Evolutionary conservation across 1,139 yeast species (phyloP).

Genomic region (Blastobotrys raffinosifermentans): DNA sequence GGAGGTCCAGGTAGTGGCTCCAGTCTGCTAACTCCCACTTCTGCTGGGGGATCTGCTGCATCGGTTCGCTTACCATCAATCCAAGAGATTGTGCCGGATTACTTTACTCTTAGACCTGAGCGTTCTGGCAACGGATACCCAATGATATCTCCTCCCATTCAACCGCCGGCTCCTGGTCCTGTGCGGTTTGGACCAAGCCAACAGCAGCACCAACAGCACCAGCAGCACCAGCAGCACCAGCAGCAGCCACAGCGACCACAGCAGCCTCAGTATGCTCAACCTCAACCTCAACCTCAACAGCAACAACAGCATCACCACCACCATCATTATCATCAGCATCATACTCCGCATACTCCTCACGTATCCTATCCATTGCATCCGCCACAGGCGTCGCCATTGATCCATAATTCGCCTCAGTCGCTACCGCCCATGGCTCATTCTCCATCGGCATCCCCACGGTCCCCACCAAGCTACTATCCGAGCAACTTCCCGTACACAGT

Average conservation of each 20-base stretch:
- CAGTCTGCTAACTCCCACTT: slow-evolving; percentile 2
- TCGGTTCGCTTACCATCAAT: slow-evolving; percentile 12
- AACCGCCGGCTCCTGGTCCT: slow-evolving; percentile 7
- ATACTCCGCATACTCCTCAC: background rate
- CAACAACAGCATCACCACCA: slow-evolving; percentile 7
- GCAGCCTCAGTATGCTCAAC: slow-evolving; percentile 8
- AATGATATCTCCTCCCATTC: slow-evolving; percentile 11
- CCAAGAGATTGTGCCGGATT: slow-evolving; percentile 9
- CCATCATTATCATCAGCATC: slow-evolving; percentile 5
- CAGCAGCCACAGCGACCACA: no score
- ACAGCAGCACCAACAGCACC: slow-evolving; percentile 3
- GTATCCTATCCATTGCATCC: slow-evolving; percentile 5
- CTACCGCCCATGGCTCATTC: background rate
- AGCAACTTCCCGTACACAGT: background rate
- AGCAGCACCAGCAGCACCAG: background rate
- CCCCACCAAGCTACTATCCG: background rate
- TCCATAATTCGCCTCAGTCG: slow-evolving; percentile 3
- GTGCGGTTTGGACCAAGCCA: slow-evolving; percentile 3
- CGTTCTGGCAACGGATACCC: no score
- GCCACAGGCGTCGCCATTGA: slow-evolving; percentile 1
- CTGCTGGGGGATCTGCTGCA: slow-evolving; percentile 1
- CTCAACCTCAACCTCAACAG: slow-evolving; percentile 4
- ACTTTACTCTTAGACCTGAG: slow-evolving; percentile 3
- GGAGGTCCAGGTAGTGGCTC: no score
- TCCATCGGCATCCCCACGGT: background rate